phyloP scores from a whole-genome alignment of 2,329 filamentous ascomycete species.

The Chaetomiaceae sp. region DNA sequence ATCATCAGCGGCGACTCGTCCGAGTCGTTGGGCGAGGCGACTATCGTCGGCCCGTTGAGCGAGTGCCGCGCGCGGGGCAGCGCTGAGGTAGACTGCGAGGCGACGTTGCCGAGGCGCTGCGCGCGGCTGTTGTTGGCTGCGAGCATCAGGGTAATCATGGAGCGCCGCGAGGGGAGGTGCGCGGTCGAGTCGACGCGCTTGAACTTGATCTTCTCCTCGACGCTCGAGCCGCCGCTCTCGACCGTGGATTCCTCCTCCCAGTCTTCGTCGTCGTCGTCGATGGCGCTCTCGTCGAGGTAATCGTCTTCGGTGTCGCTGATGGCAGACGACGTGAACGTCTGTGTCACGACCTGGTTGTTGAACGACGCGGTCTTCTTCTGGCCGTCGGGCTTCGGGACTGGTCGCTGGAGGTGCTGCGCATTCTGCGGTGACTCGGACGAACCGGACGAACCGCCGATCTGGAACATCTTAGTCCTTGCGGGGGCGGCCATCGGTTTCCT shows the following conservation, averaged over 20 bases:
- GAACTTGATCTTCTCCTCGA: conserved; percentile 76
- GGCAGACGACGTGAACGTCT: conserved; percentile 53
- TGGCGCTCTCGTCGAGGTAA: conserved; percentile 43
- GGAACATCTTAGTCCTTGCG: conserved; percentile 40
- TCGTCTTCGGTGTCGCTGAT: conserved; percentile 48
- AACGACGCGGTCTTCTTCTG: conserved; percentile 78
- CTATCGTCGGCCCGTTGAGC: conserved; percentile 38
- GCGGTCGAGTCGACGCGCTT: conserved; percentile 83
- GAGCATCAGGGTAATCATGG: conserved; percentile 84
- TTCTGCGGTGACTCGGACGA: conserved; percentile 64
- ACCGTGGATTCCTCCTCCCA: conserved; percentile 66
- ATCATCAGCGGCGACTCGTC: conserved; percentile 59
- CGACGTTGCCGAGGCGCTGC: conserved; percentile 60
- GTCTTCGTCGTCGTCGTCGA: conserved; percentile 60
- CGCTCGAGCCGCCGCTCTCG: conserved; percentile 75
- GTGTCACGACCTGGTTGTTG: conserved; percentile 65
- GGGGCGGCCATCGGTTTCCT: conserved; percentile 32
- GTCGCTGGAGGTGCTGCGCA: conserved; percentile 41
- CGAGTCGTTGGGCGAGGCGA: conserved; percentile 51
- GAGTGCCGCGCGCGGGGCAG: conserved; percentile 55
- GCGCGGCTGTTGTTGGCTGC: conserved; percentile 71
- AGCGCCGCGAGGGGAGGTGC: conserved; percentile 78
- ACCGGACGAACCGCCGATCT: conserved; percentile 58
- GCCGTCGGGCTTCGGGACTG: conserved; percentile 35
- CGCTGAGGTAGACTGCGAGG: conserved; percentile 62